A percentile compares a stretch with the other conserved stretches of the same genome.
These are phyloP conservation scores for Nannochloropsis salina DNA, from an alignment of 108 stramenopile genomes.

Conservation along the genomic window DNA sequence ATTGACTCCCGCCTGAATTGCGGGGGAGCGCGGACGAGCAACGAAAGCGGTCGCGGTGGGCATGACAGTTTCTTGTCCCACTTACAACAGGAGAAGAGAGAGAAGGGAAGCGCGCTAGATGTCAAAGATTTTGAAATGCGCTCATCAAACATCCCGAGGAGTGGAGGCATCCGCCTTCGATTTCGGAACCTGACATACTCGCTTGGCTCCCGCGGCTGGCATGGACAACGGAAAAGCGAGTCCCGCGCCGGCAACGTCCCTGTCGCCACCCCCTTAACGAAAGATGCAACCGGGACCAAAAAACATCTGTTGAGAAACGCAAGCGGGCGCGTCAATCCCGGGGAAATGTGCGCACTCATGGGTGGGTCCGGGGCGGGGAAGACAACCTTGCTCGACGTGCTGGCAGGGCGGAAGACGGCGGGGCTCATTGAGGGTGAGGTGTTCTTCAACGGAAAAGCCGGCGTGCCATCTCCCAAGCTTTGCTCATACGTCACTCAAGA, in stretches of 20 bases:
- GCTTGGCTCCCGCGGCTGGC: neutral
- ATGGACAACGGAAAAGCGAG: neutral
- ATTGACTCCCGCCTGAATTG: neutral
- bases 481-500: constrained; percentile 44
- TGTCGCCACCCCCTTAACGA: too few relatives aligned
- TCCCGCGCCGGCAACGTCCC: neutral
- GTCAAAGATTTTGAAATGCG: neutral
- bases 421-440: constrained; percentile 72
- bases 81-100: neutral
- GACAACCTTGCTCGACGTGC: constrained; percentile 68
- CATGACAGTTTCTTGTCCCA: too few relatives aligned
- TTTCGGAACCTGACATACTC: constrained; percentile 2
- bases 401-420: constrained; percentile 72
- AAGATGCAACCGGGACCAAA: neutral
- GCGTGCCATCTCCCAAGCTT: neutral
- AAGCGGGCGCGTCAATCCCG: constrained; percentile 44
- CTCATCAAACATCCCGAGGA: neutral
- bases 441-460: constrained; percentile 65
- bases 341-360: constrained; percentile 37
- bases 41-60: neutral
- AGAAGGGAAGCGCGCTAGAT: neutral
- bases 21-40: neutral
- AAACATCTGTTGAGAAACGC: constrained; percentile 46
- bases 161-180: neutral
- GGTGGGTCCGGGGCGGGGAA: constrained; percentile 57